phyloP scores from a whole-genome alignment of 345 rosid genomes.

The Turnera subulata region DNA sequence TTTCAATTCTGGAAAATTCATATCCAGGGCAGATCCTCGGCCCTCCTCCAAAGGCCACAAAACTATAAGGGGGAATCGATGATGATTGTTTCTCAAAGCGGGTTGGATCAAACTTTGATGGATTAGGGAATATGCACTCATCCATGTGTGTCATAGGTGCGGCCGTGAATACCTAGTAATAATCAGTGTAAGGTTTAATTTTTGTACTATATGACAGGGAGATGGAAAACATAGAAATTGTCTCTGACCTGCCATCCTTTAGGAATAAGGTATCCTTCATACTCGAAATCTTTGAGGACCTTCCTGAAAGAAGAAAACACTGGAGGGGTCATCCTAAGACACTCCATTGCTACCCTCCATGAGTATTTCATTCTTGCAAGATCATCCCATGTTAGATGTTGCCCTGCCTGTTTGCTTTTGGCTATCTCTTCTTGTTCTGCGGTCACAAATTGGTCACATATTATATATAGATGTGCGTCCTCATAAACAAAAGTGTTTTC shows the following conservation, averaged over 20 bases:
- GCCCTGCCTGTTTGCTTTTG: slow-evolving; percentile 10
- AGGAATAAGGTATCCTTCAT: slow-evolving; percentile 29
- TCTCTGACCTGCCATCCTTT: slow-evolving; percentile 36
- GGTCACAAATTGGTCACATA: background rate
- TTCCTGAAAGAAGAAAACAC: slow-evolving; percentile 16
- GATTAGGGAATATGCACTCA: slow-evolving; percentile 23
- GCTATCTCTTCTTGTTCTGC: slow-evolving; percentile 22
- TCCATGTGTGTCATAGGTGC: slow-evolving; percentile 34
- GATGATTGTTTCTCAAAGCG: slow-evolving; percentile 26
- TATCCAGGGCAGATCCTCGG: slow-evolving; percentile 28
- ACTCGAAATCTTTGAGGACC: slow-evolving; percentile 20
- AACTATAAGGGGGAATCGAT: slow-evolving; percentile 25
- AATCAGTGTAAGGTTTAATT: background rate
- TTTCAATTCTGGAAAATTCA: slow-evolving; percentile 37
- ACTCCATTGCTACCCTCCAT: slow-evolving; percentile 35
- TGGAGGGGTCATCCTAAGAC: slow-evolving; percentile 34
- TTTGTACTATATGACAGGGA: background rate
- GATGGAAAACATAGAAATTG: background rate
- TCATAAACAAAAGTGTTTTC: too few species aligned
- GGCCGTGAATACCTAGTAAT: slow-evolving; percentile 22
- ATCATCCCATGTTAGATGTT: slow-evolving; percentile 36
- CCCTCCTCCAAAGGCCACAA: slow-evolving; percentile 23
- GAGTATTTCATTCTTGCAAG: slow-evolving; percentile 34
- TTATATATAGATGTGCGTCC: background rate
- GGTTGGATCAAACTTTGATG: slow-evolving; percentile 26